phyloP scores from a whole-genome alignment of 768 basidiomycete genomes.

The Pleurotus ostreatus region DNA sequence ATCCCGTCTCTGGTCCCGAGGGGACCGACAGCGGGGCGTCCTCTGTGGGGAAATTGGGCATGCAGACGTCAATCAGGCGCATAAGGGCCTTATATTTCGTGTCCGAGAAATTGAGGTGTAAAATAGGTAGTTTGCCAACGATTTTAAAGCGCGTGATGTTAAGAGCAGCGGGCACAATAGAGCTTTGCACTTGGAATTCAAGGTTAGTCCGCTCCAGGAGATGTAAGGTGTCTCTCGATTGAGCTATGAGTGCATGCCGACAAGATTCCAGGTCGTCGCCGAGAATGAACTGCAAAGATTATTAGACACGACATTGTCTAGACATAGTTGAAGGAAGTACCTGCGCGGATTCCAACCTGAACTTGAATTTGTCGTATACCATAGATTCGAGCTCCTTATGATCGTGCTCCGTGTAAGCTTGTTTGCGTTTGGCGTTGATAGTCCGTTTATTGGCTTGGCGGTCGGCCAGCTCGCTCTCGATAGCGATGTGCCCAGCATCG shows the following conservation, averaged over 20 bases:
- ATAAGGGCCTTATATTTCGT: constrained; percentile 89
- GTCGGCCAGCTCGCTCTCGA: constrained; percentile 86
- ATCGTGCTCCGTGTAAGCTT: constrained; percentile 84
- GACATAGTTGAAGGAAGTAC: constrained; percentile 32
- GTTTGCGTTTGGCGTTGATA: constrained; percentile 78
- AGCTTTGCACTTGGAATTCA: constrained; percentile 84
- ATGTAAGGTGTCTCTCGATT: constrained; percentile 63
- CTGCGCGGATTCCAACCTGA: constrained; percentile 87
- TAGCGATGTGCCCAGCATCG: constrained; percentile 95
- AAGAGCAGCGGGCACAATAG: constrained; percentile 81
- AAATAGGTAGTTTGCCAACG: constrained; percentile 79
- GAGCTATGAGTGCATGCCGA: constrained; percentile 67
- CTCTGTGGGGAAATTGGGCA: constrained; percentile 74
- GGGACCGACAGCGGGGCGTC: constrained; percentile 17
- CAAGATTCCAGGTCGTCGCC: constrained; percentile 82
- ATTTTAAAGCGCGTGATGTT: constrained; percentile 88
- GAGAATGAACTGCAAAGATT: constrained; percentile 72
- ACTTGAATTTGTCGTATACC: constrained; percentile 90
- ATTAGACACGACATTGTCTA: not conserved
- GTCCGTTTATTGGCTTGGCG: constrained; percentile 68
- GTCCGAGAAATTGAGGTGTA: constrained; percentile 89
- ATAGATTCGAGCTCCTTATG: constrained; percentile 80
- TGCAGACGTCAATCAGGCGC: constrained; percentile 85
- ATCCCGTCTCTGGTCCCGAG: constrained; percentile 26
- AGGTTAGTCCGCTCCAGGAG: constrained; percentile 91